Conservation (phyloP, 495 filamentous ascomycete genomes). For the Penicillium waksmanii region DNA sequence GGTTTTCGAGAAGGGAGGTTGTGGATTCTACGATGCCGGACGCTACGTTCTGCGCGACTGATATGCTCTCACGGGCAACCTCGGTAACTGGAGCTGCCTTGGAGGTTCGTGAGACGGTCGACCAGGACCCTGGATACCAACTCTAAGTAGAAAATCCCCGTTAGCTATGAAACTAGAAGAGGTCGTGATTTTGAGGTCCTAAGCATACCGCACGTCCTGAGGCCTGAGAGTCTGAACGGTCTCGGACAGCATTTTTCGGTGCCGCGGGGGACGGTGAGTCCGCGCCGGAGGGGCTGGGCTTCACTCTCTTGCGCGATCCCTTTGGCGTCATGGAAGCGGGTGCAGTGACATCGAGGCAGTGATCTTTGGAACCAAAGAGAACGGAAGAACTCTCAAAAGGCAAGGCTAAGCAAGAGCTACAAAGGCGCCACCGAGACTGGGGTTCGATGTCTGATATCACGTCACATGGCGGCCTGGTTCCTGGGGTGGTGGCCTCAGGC, state of each 20-base stretch:
- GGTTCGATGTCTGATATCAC: conserved; percentile 37
- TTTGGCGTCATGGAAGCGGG: conserved; percentile 46
- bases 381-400: not conserved
- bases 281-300: conserved; percentile 56
- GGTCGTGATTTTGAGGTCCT: not conserved
- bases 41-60: conserved; percentile 56
- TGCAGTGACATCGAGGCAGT: conserved; percentile 37
- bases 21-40: conserved; percentile 44
- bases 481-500: conserved; percentile 34
- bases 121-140: conserved; percentile 66
- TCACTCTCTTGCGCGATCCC: conserved; percentile 67
- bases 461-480: conserved; percentile 36
- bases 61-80: conserved; percentile 77
- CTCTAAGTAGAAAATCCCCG: conserved; percentile 25
- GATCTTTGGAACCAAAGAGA: not conserved
- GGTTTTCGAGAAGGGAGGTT: conserved; percentile 32
- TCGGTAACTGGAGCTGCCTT: conserved; percentile 75
- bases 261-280: conserved; percentile 39
- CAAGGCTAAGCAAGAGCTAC: conserved; percentile 10
- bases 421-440: conserved; percentile 27
- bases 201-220: conserved; percentile 37
- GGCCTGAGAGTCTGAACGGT: conserved; percentile 37
- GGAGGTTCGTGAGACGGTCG: conserved; percentile 55
- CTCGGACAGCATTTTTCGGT: conserved; percentile 37
- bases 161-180: conserved; percentile 20